phyloP scores from a whole-genome alignment of 1,284 basidiomycete species.

The Amylostereum areolatum region DNA sequence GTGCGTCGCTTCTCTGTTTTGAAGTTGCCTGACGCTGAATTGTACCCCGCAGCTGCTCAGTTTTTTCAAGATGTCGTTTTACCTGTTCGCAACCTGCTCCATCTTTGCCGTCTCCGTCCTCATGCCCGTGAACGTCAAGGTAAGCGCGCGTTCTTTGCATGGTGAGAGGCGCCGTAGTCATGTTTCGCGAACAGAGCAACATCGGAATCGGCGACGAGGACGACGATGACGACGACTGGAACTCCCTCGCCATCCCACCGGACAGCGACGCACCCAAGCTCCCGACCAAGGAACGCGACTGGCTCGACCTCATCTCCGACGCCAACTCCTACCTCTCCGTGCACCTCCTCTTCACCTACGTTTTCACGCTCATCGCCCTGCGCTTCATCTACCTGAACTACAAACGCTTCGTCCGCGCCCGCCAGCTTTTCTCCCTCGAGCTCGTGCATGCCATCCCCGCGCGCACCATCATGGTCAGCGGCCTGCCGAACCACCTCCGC shows the following conservation, averaged over 20 bases:
- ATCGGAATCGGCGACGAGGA: slow-evolving; percentile 61
- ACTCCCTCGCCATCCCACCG: slow-evolving; percentile 23
- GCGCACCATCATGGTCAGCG: slow-evolving; percentile 85
- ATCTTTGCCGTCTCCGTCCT: slow-evolving; percentile 74
- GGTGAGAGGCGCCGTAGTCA: too few species aligned
- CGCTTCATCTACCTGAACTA: slow-evolving; percentile 88
- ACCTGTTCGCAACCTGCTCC: slow-evolving; percentile 84
- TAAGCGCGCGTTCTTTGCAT: slow-evolving; percentile 26
- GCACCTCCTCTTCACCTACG: slow-evolving; percentile 90
- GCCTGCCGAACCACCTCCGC: slow-evolving; percentile 77
- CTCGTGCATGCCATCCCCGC: slow-evolving; percentile 92
- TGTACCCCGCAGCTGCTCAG: slow-evolving; percentile 66
- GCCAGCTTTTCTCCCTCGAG: slow-evolving; percentile 91
- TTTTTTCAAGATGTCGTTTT: slow-evolving; percentile 94
- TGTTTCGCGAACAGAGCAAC: slow-evolving; percentile 48
- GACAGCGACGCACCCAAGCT: slow-evolving; percentile 15
- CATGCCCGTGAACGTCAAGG: slow-evolving; percentile 88
- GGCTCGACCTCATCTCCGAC: slow-evolving; percentile 82
- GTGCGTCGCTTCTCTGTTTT: slow-evolving; percentile 34
- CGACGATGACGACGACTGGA: slow-evolving; percentile 39
- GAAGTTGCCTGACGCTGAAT: not conserved
- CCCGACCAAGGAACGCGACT: slow-evolving; percentile 40
- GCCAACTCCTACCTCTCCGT: slow-evolving; percentile 81
- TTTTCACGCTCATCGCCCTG: slow-evolving; percentile 85
- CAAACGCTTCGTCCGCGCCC: slow-evolving; percentile 81